Percentiles rank a stretch among this genome's conserved stretches.
phyloP scores from a whole-genome alignment of 805 yeast species.

The Saturnispora sanitii region DNA sequence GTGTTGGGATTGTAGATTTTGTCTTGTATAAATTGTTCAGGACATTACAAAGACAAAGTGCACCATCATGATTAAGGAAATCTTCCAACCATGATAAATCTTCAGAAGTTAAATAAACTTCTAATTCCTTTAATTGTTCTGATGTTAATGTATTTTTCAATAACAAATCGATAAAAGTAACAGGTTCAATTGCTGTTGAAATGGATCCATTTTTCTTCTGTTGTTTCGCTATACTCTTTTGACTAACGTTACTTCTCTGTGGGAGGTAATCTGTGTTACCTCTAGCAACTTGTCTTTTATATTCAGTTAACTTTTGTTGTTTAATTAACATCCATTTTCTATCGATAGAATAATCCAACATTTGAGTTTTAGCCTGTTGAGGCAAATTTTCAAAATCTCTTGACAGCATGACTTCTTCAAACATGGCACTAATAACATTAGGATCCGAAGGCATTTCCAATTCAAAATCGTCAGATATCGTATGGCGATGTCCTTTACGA shows the following conservation, averaged over 20 bases:
- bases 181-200: slow-evolving; percentile 32
- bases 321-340: slow-evolving; percentile 88
- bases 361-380: slow-evolving; percentile 61
- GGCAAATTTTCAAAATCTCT: slow-evolving; percentile 64
- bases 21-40: slow-evolving; percentile 33
- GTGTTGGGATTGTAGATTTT: slow-evolving; percentile 12
- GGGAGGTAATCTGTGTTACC: slow-evolving; percentile 3
- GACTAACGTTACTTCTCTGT: slow-evolving; percentile 1
- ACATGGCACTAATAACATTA: slow-evolving; percentile 60
- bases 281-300: slow-evolving; percentile 36
- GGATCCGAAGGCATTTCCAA: slow-evolving; percentile 62
- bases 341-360: slow-evolving; percentile 62
- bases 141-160: slow-evolving; percentile 59
- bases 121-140: slow-evolving; percentile 68
- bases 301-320: slow-evolving; percentile 76
- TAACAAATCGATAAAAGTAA: slow-evolving; percentile 54
- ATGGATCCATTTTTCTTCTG: not conserved
- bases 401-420: slow-evolving; percentile 69
- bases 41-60: slow-evolving; percentile 71
- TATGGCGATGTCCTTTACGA: slow-evolving; percentile 28
- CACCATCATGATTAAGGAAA: slow-evolving; percentile 82
- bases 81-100: slow-evolving; percentile 65
- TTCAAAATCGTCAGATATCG: slow-evolving; percentile 31
- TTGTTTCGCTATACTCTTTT: slow-evolving; percentile 3
- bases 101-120: slow-evolving; percentile 90